Evolutionary conservation across 2,329 filamentous ascomycete genomes (phyloP).

Genomic region (Cladophialophora psammophila): DNA sequence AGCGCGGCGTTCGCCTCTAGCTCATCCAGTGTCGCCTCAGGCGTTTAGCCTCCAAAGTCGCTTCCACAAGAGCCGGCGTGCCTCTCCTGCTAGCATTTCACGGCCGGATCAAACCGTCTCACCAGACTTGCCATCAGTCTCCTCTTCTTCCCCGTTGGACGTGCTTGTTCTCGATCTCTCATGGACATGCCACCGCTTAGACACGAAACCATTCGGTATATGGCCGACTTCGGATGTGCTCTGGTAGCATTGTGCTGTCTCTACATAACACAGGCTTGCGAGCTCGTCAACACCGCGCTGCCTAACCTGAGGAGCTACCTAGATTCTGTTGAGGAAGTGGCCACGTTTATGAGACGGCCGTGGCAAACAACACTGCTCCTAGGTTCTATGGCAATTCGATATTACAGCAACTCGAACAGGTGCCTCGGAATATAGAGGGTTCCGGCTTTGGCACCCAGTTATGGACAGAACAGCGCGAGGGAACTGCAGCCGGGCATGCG

Average conservation of each 20-base stretch:
- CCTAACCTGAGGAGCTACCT: slow-evolving; percentile 5
- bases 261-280: slow-evolving; percentile 22
- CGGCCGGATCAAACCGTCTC: neutral
- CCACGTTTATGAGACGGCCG: slow-evolving; percentile 22
- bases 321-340: slow-evolving; percentile 18
- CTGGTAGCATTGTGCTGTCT: slow-evolving; percentile 25
- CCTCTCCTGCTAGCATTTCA: slow-evolving; percentile 18
- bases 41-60: slow-evolving; percentile 2
- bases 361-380: slow-evolving; percentile 20
- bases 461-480: slow-evolving; percentile 9
- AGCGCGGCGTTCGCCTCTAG: neutral
- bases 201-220: slow-evolving; percentile 19
- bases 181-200: slow-evolving; percentile 17
- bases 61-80: slow-evolving; percentile 3
- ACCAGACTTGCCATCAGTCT: slow-evolving; percentile 17
- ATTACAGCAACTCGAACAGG: slow-evolving; percentile 13
- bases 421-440: neutral
- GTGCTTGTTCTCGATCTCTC: slow-evolving; percentile 22
- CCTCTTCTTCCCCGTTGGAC: slow-evolving; percentile 17
- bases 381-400: slow-evolving; percentile 17
- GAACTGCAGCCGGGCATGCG: neutral
- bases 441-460: slow-evolving; percentile 9
- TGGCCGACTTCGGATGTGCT: slow-evolving; percentile 20
- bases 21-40: neutral
- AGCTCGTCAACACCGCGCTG: slow-evolving; percentile 13